A percentile compares a stretch with the other conserved stretches of the same genome.
These are phyloP conservation scores for Sporothrix phasma DNA, from an alignment of 2,329 filamentous ascomycete species.

Conservation along the genomic window DNA sequence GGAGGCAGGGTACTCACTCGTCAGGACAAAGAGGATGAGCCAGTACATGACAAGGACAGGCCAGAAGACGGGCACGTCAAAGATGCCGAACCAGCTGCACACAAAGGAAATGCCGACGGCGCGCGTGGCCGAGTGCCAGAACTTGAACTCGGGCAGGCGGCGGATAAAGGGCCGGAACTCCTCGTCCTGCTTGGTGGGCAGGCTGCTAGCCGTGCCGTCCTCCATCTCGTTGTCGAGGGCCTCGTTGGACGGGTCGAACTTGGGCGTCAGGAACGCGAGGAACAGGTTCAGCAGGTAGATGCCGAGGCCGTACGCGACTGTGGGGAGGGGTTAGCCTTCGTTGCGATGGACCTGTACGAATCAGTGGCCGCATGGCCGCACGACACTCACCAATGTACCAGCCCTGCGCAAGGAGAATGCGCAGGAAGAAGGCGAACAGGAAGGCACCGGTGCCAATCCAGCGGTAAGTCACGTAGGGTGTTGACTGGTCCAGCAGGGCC, in stretches of 20 bases:
- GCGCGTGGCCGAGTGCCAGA: slow-evolving; percentile 93
- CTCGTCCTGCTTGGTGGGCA: slow-evolving; percentile 92
- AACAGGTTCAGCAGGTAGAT: slow-evolving; percentile 99
- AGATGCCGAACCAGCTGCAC: slow-evolving; percentile 88
- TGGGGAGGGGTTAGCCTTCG: neutral
- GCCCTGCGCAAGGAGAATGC: slow-evolving; percentile 86
- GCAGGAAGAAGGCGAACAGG: slow-evolving; percentile 72
- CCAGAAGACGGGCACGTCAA: slow-evolving; percentile 98
- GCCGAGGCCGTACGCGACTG: slow-evolving; percentile 92
- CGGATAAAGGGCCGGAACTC: slow-evolving; percentile 97
- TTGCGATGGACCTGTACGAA: neutral
- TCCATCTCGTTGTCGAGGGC: slow-evolving; percentile 89
- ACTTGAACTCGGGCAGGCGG: slow-evolving; percentile 96
- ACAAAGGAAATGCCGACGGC: slow-evolving; percentile 73
- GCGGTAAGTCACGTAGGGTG: slow-evolving; percentile 79
- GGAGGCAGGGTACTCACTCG: slow-evolving; percentile 54
- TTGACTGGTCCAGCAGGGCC: slow-evolving; percentile 85
- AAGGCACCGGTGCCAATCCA: slow-evolving; percentile 75
- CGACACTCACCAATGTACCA: slow-evolving; percentile 82
- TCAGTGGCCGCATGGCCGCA: too few species aligned
- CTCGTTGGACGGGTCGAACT: slow-evolving; percentile 96
- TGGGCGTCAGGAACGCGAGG: slow-evolving; percentile 94
- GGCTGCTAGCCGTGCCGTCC: slow-evolving; percentile 68
- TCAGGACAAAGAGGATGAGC: slow-evolving; percentile 91
- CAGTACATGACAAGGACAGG: slow-evolving; percentile 97